Conservation (phyloP, 768 basidiomycete species). For the Lentinula edodes region DNA sequence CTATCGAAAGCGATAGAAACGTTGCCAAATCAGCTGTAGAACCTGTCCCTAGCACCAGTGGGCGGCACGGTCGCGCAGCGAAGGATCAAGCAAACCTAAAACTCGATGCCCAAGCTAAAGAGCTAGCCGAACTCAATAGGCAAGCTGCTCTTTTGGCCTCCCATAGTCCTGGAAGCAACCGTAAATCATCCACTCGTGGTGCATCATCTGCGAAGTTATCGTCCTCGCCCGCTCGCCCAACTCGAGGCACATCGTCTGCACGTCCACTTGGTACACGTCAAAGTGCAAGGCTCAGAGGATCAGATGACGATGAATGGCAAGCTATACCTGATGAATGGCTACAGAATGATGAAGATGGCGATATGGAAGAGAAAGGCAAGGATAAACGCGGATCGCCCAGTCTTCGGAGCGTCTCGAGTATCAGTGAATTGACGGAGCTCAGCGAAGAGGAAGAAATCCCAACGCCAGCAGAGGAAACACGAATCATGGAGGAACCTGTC, state of each 20-base stretch:
- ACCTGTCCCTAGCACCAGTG: conserved; percentile 19
- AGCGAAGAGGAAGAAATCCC: conserved; percentile 40
- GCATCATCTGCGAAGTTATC: background rate
- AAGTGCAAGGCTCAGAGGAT: conserved; percentile 61
- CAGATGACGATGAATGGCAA: conserved; percentile 65
- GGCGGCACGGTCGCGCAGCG: conserved; percentile 54
- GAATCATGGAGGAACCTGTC: conserved; percentile 18
- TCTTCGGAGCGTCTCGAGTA: conserved; percentile 47
- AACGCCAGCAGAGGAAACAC: conserved; percentile 14
- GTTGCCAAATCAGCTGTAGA: background rate
- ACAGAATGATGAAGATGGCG: conserved; percentile 19
- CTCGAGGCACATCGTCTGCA: background rate
- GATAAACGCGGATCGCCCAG: conserved; percentile 11
- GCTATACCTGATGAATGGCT: conserved; percentile 76
- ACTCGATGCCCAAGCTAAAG: conserved; percentile 63
- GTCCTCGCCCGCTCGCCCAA: conserved; percentile 1
- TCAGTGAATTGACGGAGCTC: conserved; percentile 74
- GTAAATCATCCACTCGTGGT: conserved; percentile 11
- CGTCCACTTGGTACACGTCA: conserved; percentile 52
- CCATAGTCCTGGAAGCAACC: background rate
- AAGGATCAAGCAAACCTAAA: conserved; percentile 68
- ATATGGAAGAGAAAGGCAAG: conserved; percentile 8
- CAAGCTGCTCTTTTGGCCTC: conserved; percentile 28
- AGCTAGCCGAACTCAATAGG: conserved; percentile 57
- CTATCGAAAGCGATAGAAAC: conserved; percentile 8